Base-by-base conservation (phyloP, 2,329 filamentous ascomycete species). In the Decorospora gaudefroyi region DNA sequence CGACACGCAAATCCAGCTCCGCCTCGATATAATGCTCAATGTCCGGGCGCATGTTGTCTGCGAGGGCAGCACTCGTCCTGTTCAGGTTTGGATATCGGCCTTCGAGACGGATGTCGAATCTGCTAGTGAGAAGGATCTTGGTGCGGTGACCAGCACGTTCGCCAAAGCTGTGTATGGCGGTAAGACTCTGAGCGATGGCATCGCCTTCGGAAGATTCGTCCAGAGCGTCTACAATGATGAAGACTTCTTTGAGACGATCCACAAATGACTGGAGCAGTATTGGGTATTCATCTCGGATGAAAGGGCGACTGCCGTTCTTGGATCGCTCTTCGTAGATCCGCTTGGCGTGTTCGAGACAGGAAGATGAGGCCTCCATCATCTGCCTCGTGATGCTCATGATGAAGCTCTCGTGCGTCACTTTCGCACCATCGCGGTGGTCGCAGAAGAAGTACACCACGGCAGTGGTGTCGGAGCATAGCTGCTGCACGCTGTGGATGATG, bases 31-130 rank as follows among this genome's bases (percentile, higher is more conserved):
- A 34, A 6, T 34, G 19, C 19, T 34, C 18, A 12, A 11, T 34
- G 19, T 34, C 31, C 9, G 31, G 17, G 11, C 31, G 31, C 31
- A 34, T 34, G 5, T 34, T 34, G n/a, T 34, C 31, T 22, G 31
- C 31, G 23, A 34, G 31, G 23, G 23, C 3, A 10, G 23, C 3
- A 10, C 23, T 17, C 23, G 31, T 22, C 19, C 5, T 15, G 6
- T 4, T 13, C 13, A 34, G 31, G 19, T 5, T 34, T 2, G 31
- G 31, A 34, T 34, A 34, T 34, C 31, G 31, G 4, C 18, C 31
- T 6, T 23, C 18, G 4, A 6, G 13, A 2, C 8, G 18, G 3
- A 19, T 19, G 15, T 34, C 31, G 4, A 33, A 33, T 21, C 30
- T 16, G 17, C 30, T 33, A 16, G 30, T 33, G 4, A 33, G 2